These are phyloP conservation scores for Hymenoscyphus albidus DNA, from an alignment of 2,329 filamentous ascomycete species.

Conservation along the genomic window DNA sequence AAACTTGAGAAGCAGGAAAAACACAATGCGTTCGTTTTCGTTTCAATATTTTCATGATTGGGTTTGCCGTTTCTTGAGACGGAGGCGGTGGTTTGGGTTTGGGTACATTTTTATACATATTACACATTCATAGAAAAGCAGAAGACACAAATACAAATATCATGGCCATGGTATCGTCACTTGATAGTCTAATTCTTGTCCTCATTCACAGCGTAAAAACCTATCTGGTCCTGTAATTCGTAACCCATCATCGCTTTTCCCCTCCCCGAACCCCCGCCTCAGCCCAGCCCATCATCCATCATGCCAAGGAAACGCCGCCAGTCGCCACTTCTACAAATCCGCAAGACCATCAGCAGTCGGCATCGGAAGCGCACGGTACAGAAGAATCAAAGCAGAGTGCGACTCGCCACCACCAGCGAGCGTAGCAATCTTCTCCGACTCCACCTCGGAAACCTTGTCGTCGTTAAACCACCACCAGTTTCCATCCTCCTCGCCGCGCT, in stretches of 20 bases:
- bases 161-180: not conserved
- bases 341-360: slow-evolving; percentile 49
- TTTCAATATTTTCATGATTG: too few species aligned
- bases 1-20: too few species aligned
- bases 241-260: not conserved
- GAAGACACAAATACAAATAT: too few species aligned
- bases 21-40: too few species aligned
- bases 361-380: slow-evolving; percentile 72
- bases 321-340: not conserved
- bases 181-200: not conserved
- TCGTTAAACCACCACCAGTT: slow-evolving; percentile 99
- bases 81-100: too few species aligned
- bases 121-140: too few species aligned
- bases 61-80: too few species aligned
- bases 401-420: slow-evolving; percentile 86
- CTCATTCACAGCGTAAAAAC: not conserved
- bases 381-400: slow-evolving; percentile 75
- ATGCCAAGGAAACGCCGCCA: not conserved
- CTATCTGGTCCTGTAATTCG: not conserved
- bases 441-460: slow-evolving; percentile 91
- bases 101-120: too few species aligned
- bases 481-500: slow-evolving; percentile 76
- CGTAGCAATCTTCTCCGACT: slow-evolving; percentile 83
- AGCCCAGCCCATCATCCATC: not conserved
- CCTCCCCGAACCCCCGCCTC: not conserved